These are phyloP conservation scores for Magnaporthiopsis rhizophila DNA, from an alignment of 2,329 filamentous ascomycete species.

Conservation along the genomic window DNA sequence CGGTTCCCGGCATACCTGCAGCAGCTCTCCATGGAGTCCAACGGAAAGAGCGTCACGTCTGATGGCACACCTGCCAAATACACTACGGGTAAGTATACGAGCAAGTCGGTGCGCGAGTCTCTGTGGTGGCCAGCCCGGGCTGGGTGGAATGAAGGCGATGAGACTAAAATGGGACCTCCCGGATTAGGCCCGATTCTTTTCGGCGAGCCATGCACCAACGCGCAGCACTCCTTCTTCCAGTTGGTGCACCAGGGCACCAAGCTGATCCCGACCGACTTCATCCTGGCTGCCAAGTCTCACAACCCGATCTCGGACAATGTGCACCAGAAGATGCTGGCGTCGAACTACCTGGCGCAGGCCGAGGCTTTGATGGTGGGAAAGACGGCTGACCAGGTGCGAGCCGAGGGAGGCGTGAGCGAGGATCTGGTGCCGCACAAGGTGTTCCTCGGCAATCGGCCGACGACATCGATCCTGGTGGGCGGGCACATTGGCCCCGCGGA, in stretches of 20 bases:
- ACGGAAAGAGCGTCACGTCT: slow-evolving; percentile 93
- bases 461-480: slow-evolving; percentile 83
- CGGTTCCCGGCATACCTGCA: slow-evolving; percentile 98
- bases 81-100: slow-evolving; percentile 58
- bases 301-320: slow-evolving; percentile 88
- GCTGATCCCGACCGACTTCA: slow-evolving; percentile 97
- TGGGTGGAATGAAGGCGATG: background rate
- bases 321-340: slow-evolving; percentile 93
- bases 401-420: slow-evolving; percentile 60
- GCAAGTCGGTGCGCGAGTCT: background rate
- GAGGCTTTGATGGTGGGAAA: slow-evolving; percentile 90
- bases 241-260: slow-evolving; percentile 98
- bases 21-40: slow-evolving; percentile 99
- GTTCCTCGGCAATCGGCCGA: slow-evolving; percentile 95
- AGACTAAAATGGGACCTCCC: background rate
- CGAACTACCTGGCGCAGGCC: slow-evolving; percentile 85
- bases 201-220: slow-evolving; percentile 96
- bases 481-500: slow-evolving; percentile 91
- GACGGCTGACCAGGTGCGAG: slow-evolving; percentile 69
- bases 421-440: slow-evolving; percentile 95
- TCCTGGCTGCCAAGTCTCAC: slow-evolving; percentile 91
- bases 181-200: slow-evolving; percentile 72
- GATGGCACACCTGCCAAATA: slow-evolving; percentile 90
- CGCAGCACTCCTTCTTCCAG: slow-evolving; percentile 99
- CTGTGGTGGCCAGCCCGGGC: too few species aligned